Evolutionary conservation across 306 rosid species (phyloP).

Genomic region (Dryas drummondii): DNA sequence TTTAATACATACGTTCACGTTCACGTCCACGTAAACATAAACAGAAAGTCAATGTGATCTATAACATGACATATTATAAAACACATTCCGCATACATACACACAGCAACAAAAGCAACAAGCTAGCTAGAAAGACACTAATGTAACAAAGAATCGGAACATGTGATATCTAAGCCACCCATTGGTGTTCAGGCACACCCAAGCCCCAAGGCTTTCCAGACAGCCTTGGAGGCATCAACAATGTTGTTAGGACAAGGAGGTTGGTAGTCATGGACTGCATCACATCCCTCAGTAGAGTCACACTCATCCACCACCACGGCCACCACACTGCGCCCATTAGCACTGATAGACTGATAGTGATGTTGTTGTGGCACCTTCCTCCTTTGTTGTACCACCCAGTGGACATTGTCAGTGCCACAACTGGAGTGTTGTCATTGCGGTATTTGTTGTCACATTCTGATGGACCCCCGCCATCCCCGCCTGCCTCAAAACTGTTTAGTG

Average conservation of each 20-base stretch:
- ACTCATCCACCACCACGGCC: conserved; percentile 55
- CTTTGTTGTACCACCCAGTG: conserved; percentile 31
- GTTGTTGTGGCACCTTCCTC: conserved; percentile 23
- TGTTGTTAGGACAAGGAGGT: no score
- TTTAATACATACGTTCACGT: no score
- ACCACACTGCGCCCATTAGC: conserved; percentile 40
- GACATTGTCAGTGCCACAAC: conserved; percentile 33
- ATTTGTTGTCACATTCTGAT: conserved; percentile 34
- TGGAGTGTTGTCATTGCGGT: conserved; percentile 23
- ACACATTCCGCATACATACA: background rate
- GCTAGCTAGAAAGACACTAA: background rate
- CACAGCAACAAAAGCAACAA: background rate
- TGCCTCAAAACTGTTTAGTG: conserved; percentile 38
- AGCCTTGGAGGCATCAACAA: conserved; percentile 24
- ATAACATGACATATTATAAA: background rate
- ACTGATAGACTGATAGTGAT: conserved; percentile 17
- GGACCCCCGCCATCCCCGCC: conserved; percentile 40
- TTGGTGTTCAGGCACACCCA: conserved; percentile 5
- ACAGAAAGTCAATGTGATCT: no score
- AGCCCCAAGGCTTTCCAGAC: conserved; percentile 24
- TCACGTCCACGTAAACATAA: no score
- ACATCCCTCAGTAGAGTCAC: conserved; percentile 50
- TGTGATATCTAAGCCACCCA: conserved; percentile 1
- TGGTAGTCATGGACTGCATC: conserved; percentile 37
- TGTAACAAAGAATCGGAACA: conserved; percentile 5